Percentiles rank a stretch among this genome's conserved stretches.
Evolutionary conservation across 495 filamentous ascomycete genomes (phyloP).

Genomic region (Tuber calosporum): DNA sequence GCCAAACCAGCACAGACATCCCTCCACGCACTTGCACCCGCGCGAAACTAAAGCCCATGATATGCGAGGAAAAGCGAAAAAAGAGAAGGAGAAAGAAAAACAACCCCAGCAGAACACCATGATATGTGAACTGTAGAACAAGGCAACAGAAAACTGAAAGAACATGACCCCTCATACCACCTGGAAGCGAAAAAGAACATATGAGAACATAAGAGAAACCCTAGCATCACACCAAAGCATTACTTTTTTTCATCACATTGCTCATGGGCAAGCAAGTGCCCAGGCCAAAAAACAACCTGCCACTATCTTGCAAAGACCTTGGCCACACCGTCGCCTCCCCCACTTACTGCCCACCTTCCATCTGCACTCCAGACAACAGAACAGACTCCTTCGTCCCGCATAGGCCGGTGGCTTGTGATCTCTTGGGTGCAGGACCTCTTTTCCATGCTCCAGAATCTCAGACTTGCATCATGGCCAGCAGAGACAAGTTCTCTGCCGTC

Average conservation of each 20-base stretch:
- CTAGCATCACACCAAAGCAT: neutral
- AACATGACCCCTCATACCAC: conserved; percentile 1
- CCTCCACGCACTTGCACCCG: neutral
- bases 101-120: neutral
- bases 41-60: neutral
- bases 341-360: conserved; percentile 87
- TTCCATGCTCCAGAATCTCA: conserved; percentile 97
- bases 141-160: neutral
- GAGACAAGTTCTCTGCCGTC: conserved; percentile 92
- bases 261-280: neutral
- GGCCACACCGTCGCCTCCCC: conserved; percentile 90
- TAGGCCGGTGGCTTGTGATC: conserved; percentile 77
- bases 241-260: neutral
- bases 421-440: conserved; percentile 90
- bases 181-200: neutral
- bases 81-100: neutral
- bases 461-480: conserved; percentile 85
- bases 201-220: neutral
- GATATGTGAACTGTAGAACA: conserved; percentile 5
- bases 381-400: conserved; percentile 93
- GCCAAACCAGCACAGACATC: neutral
- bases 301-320: conserved; percentile 76
- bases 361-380: conserved; percentile 90
- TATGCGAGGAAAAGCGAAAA: neutral
- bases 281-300: neutral